Percentiles rank a stretch among this genome's conserved stretches.
Conservation (phyloP, 768 basidiomycete species). For the Amyloporia xantha region DNA sequence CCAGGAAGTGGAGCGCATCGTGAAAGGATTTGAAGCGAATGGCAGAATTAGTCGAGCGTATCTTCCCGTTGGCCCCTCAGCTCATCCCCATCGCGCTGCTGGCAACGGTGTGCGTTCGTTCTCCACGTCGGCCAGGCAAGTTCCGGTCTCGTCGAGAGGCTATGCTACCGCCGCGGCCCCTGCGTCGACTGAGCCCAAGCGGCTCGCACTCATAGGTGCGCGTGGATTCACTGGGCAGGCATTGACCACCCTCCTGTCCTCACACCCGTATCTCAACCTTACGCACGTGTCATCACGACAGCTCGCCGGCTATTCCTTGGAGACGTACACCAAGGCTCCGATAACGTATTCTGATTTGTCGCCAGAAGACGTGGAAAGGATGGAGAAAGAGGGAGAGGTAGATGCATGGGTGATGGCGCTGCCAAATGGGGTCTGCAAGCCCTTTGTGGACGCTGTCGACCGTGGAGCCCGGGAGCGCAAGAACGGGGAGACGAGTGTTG, state of each 20-base stretch:
- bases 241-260: conserved; percentile 76
- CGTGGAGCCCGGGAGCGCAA: conserved; percentile 55
- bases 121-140: conserved; percentile 46
- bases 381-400: conserved; percentile 87
- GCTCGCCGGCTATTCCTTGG: conserved; percentile 74
- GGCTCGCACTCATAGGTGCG: conserved; percentile 91
- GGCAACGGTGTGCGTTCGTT: conserved; percentile 43
- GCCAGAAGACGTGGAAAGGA: conserved; percentile 66
- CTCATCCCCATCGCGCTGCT: conserved; percentile 46
- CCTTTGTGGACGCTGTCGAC: conserved; percentile 93
- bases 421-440: conserved; percentile 95
- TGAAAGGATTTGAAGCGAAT: conserved; percentile 65
- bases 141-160: conserved; percentile 55
- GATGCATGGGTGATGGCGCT: conserved; percentile 99
- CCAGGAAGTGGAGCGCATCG: conserved; percentile 81
- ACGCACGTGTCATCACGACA: conserved; percentile 97
- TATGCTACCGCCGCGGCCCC: conserved; percentile 56
- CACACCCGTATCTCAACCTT: conserved; percentile 84
- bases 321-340: conserved; percentile 71
- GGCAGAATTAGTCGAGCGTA: conserved; percentile 84
- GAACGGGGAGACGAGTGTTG: conserved; percentile 53
- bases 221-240: conserved; percentile 95
- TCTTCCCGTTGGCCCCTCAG: conserved; percentile 79
- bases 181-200: conserved; percentile 64
- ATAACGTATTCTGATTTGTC: conserved; percentile 81